Evolutionary conservation across 208 protist genomes (phyloP), one percentile per base, ranked within the genome.

Genomic region (Trypanosoma boissoni): DNA sequence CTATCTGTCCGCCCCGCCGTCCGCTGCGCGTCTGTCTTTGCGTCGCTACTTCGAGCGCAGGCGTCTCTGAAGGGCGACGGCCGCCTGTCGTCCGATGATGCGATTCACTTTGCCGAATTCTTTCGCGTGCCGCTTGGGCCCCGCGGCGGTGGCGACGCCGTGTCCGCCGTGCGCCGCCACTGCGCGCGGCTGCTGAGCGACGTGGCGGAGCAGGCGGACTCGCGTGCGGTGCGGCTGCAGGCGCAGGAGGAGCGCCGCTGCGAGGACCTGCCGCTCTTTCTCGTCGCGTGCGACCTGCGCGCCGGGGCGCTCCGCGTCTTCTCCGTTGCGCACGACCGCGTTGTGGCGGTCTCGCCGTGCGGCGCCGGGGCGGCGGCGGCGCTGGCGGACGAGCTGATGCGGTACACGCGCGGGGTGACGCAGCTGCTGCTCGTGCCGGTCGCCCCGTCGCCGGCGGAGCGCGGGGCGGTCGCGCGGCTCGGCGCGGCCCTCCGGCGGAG

Each of bases 311-410:
- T 80, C 46, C 34, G 58, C 4, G 48, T 91, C n/a, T 91, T 76
- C 58, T 80, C 78, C 2, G 71, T 87, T 32, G 34, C 66, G 6
- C 26, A 50, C 0, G 72, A 85, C 36, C 42, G 72, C 24, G 31
- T 78, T 21, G 67, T 80, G 4, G 66, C 58, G 10, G 18, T 37
- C 21, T 50, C 70, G 2, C 52, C 59, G 24, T 28, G 76, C 12
- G 2, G 24, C 32, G 8, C 44, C 44, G 32, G 23, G 8, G 54
- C 42, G 18, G 42, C 50, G n/a, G 55, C 76, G 72, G 45, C 48
- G 34, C 20, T 87, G 26, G 78, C 87, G n/a, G 83, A 88, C 45
- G 71, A 85, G 37, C 49, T 94, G 31, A 72, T 94, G 65, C 42
- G 50, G 20, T 53, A 83, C 64, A 84, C 80, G 2, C 42, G 52